Conservation (phyloP, 2,329 filamentous ascomycete genomes). For the Fusarium staphyleae region DNA sequence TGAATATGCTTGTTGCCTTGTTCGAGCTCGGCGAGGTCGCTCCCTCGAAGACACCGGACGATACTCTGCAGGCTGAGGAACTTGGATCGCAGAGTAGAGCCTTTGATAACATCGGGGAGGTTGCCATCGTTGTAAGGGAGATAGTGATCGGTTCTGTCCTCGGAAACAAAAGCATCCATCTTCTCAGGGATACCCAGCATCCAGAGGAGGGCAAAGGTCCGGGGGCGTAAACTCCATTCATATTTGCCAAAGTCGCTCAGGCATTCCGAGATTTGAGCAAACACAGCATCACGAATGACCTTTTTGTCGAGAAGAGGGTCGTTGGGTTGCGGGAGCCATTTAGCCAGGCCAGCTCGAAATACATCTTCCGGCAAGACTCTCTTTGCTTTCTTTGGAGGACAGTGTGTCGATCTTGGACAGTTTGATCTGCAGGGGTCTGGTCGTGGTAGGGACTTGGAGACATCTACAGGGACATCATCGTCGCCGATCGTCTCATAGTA, state of each 20-base stretch:
- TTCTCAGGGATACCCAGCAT: background rate
- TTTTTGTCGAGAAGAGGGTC: background rate
- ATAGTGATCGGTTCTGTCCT: background rate
- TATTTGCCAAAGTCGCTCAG: background rate
- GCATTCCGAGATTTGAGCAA: background rate
- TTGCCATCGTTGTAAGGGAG: background rate
- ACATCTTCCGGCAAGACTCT: background rate
- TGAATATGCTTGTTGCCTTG: background rate
- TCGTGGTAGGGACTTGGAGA: background rate
- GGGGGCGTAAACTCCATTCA: conserved; percentile 3
- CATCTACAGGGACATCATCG: background rate
- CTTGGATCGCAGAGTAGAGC: background rate
- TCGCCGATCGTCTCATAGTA: background rate
- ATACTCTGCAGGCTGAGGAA: conserved; percentile 1
- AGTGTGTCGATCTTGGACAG: background rate
- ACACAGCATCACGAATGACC: background rate
- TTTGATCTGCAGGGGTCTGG: background rate
- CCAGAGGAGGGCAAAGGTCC: background rate
- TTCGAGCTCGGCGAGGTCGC: background rate
- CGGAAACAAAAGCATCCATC: background rate
- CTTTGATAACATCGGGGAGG: background rate
- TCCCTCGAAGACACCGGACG: background rate
- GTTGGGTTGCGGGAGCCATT: background rate
- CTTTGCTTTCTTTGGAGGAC: background rate
- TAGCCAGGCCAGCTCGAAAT: background rate